phyloP scores from a whole-genome alignment of 1,284 basidiomycete genomes.

The Irpex sp. region DNA sequence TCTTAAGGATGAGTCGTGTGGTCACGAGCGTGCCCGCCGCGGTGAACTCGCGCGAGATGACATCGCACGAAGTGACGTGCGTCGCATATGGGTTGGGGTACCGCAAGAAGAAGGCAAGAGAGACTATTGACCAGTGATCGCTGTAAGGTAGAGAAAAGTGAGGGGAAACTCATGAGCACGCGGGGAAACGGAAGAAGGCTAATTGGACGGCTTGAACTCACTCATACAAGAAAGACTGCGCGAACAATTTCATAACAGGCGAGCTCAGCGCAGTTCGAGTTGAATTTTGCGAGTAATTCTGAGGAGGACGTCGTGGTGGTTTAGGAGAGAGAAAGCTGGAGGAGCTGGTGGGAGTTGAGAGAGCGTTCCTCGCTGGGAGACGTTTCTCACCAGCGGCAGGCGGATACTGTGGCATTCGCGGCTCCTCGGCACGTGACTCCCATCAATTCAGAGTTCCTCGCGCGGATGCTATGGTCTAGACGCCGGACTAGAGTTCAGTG shows the following conservation, averaged over 20 bases:
- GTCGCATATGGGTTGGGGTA: slow-evolving; percentile 97
- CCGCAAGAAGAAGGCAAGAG: slow-evolving; percentile 91
- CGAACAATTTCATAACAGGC: slow-evolving; percentile 73
- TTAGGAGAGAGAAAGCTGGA: not conserved
- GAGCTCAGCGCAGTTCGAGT: slow-evolving; percentile 26
- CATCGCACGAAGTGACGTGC: slow-evolving; percentile 94
- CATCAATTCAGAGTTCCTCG: not conserved
- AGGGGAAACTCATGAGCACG: slow-evolving; percentile 4
- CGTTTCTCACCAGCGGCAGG: not conserved
- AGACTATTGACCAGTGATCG: slow-evolving; percentile 89
- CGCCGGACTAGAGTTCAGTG: not conserved
- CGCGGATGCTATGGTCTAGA: not conserved
- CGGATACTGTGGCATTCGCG: not conserved
- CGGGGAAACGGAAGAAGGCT: slow-evolving; percentile 5
- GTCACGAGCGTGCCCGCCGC: slow-evolving; percentile 79
- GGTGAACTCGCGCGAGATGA: slow-evolving; percentile 78
- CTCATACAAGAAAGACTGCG: slow-evolving; percentile 80
- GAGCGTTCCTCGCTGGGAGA: not conserved
- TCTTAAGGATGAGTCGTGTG: slow-evolving; percentile 89
- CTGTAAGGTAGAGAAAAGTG: slow-evolving; percentile 34
- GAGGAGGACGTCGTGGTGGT: not conserved
- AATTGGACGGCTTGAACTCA: slow-evolving; percentile 33
- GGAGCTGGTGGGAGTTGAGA: not conserved
- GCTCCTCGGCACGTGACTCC: slow-evolving; percentile 1
- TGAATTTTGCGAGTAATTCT: not conserved